Percentiles rank a stretch among this genome's conserved stretches.
These are phyloP conservation scores for Penicillium sumatraense DNA, from an alignment of 2,329 filamentous ascomycete genomes.

Conservation along the genomic window DNA sequence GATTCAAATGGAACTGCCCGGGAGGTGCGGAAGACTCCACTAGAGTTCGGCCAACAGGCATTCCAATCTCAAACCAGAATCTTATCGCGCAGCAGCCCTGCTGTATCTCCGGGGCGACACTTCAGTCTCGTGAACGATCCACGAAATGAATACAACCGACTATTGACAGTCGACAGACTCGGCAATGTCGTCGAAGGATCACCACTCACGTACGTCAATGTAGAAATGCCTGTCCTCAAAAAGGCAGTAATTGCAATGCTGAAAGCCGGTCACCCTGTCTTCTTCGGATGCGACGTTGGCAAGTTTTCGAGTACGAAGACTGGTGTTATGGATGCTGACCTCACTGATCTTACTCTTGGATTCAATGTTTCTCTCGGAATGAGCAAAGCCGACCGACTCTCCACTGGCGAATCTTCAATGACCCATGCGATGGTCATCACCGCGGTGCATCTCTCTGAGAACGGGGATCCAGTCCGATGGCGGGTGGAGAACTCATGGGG, in stretches of 20 bases:
- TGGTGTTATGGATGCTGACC: constrained; percentile 79
- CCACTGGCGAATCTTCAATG: constrained; percentile 78
- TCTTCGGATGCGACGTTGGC: constrained; percentile 88
- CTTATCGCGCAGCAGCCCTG: constrained; percentile 60
- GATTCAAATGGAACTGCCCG: constrained; percentile 70
- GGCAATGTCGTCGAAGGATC: constrained; percentile 81
- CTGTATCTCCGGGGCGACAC: constrained; percentile 41
- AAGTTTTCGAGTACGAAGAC: constrained; percentile 71
- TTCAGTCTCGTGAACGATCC: constrained; percentile 87
- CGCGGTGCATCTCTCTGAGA: constrained; percentile 73
- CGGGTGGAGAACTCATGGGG: constrained; percentile 89
- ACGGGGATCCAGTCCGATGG: constrained; percentile 74
- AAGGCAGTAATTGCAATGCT: constrained; percentile 76
- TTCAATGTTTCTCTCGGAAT: constrained; percentile 76
- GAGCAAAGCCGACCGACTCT: constrained; percentile 75
- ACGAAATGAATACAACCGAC: constrained; percentile 71
- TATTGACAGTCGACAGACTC: constrained; percentile 76
- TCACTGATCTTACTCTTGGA: constrained; percentile 82
- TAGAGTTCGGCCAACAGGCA: constrained; percentile 65
- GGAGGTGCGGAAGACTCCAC: constrained; percentile 67
- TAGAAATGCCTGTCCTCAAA: constrained; percentile 75
- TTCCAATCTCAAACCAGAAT: constrained; percentile 66
- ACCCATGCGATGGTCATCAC: constrained; percentile 93
- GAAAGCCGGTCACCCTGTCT: constrained; percentile 75
- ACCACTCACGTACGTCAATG: constrained; percentile 80